Evolutionary conservation across 78 protist species (phyloP), one percentile per base, ranked within the genome.

Genomic region (Dictyostelium firmibasis): DNA sequence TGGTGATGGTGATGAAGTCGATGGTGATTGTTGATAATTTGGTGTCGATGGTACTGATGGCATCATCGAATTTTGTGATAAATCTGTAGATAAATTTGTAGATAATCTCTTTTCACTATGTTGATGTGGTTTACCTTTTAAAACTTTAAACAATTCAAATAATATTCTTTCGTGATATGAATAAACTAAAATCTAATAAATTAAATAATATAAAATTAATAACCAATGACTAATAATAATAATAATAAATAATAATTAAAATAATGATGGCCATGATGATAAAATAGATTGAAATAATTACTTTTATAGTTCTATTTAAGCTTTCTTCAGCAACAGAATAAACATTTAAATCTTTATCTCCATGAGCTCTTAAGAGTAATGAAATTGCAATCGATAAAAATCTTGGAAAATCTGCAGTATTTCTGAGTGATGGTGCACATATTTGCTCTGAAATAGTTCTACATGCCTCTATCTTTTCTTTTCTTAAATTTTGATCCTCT

Each of bases 281-380:
- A 69, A 69, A 8, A 69, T n/a, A 31, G 43, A 4, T 4, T 38
- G 2, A 53, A 53, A 10, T 35, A 47, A 74, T 14, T 36, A 92
- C 96, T 82, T 81, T 86, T 33, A 93, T 86, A 11, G 92, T 83
- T 84, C 92, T 93, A 74, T 93, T 93, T 81, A 93, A 93, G 64
- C 85, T 70, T 75, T 93, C 96, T 93, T 93, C 96, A 23, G 96
- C 96, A 31, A 86, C 96, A 13, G 96, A 86, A 44, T 86, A 86
- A 29, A 93, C 96, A 60, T 93, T 86, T 84, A 93, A 72, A 86
- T 93, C 96, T 78, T 93, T 86, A 57, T 93, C 96, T 44, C 93
- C 91, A 74, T 93, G 96, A 41, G 87, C 92, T 69, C 96, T 84
- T 43, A 93, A 57, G 36, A 93, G 47, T 25, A 86, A 85, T 43